phyloP scores from a whole-genome alignment of 2,329 filamentous ascomycete genomes.

The Zarea fungicola region DNA sequence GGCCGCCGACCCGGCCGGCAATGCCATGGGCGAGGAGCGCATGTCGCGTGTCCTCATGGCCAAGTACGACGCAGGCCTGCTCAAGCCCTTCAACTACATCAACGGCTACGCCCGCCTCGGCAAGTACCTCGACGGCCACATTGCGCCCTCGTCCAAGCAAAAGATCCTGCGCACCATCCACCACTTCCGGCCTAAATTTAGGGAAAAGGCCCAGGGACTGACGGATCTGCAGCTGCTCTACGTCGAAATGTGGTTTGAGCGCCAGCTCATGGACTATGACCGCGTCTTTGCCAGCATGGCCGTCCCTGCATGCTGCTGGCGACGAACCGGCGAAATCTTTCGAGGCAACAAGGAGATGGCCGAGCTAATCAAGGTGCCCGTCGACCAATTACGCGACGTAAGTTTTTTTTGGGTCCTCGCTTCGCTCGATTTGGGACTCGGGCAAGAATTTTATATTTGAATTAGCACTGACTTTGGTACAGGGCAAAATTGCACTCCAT shows the following conservation, averaged over 20 bases:
- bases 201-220: slow-evolving; percentile 86
- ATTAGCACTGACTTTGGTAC: too few relatives aligned
- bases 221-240: slow-evolving; percentile 92
- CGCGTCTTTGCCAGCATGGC: slow-evolving; percentile 99
- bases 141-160: slow-evolving; percentile 75
- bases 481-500: slow-evolving; percentile 93
- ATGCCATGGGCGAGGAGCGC: slow-evolving; percentile 80
- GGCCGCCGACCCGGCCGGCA: slow-evolving; percentile 86
- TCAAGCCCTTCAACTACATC: slow-evolving; percentile 98
- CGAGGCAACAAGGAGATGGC: slow-evolving; percentile 98
- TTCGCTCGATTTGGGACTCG: neutral
- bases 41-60: slow-evolving; percentile 93
- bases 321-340: slow-evolving; percentile 94
- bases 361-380: slow-evolving; percentile 86
- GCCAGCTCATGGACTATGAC: slow-evolving; percentile 94
- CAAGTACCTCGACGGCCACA: slow-evolving; percentile 85
- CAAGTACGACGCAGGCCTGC: slow-evolving; percentile 90
- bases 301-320: slow-evolving; percentile 95
- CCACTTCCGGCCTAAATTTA: slow-evolving; percentile 89
- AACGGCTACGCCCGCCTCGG: slow-evolving; percentile 89
- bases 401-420: slow-evolving; percentile 32
- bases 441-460: too few relatives aligned
- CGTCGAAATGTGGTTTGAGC: slow-evolving; percentile 99
- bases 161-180: slow-evolving; percentile 90
- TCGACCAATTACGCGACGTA: slow-evolving; percentile 86